Conservation (phyloP, 257 asterid genomes). For the Avicennia marina region DNA sequence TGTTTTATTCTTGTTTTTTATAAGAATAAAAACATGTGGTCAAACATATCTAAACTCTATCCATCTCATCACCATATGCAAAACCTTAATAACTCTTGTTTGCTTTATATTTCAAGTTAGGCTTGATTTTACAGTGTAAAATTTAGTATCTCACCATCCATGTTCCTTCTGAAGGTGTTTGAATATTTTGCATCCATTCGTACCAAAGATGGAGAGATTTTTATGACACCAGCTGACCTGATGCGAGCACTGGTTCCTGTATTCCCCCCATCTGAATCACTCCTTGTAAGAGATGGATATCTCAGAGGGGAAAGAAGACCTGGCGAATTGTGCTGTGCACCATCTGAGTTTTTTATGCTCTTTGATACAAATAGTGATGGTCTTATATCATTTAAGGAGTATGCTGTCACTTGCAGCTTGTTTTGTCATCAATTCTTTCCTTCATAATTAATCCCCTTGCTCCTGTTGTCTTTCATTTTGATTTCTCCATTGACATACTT, state of each 20-base stretch:
- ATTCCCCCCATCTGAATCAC: constrained; percentile 90
- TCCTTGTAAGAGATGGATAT: constrained; percentile 83
- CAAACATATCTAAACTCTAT: constrained; percentile 4
- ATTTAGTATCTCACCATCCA: background rate
- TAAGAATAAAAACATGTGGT: background rate
- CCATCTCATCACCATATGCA: background rate
- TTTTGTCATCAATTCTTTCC: background rate
- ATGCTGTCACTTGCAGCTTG: constrained; percentile 26
- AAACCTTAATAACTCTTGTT: constrained; percentile 8
- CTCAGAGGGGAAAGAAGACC: constrained; percentile 89
- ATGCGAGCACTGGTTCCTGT: constrained; percentile 97
- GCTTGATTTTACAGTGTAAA: constrained; percentile 2
- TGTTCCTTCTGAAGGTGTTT: constrained; percentile 52
- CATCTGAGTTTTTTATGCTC: constrained; percentile 84
- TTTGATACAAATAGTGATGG: constrained; percentile 86
- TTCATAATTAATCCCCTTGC: background rate
- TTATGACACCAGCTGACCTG: constrained; percentile 92
- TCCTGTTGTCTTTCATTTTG: background rate
- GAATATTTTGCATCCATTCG: constrained; percentile 74
- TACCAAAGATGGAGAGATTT: constrained; percentile 50
- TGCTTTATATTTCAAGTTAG: constrained; percentile 11
- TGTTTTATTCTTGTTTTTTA: background rate
- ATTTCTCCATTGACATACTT: background rate
- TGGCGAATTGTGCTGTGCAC: constrained; percentile 75
- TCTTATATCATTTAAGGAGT: constrained; percentile 80